phyloP scores from a whole-genome alignment of 2,329 filamentous ascomycete genomes.

The Cadophora gregata region DNA sequence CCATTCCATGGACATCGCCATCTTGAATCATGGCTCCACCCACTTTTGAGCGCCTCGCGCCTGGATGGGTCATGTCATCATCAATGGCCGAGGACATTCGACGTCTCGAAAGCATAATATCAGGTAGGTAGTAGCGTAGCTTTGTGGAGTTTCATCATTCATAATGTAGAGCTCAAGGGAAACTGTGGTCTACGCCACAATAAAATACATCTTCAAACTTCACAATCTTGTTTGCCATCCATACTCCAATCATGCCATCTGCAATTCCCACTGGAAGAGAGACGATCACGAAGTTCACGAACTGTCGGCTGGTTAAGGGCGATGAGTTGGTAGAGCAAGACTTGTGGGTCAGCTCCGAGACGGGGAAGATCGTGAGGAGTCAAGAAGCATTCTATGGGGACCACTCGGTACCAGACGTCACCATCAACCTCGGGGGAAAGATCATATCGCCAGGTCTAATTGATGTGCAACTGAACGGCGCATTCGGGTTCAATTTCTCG shows the following conservation, averaged over 20 bases:
- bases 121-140: constrained; percentile 27
- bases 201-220: constrained; percentile 4
- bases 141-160: constrained; percentile 29
- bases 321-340: constrained; percentile 73
- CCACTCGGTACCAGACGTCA: constrained; percentile 71
- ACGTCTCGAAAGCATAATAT: constrained; percentile 26
- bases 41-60: constrained; percentile 27
- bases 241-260: constrained; percentile 43
- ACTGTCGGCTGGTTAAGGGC: constrained; percentile 78
- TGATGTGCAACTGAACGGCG: constrained; percentile 90
- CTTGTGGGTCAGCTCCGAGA: constrained; percentile 84
- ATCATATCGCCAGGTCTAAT: constrained; percentile 88
- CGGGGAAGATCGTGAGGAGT: constrained; percentile 80
- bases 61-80: constrained; percentile 27
- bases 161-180: constrained; percentile 36
- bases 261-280: constrained; percentile 51
- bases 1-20: neutral
- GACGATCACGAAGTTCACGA: constrained; percentile 85
- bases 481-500: constrained; percentile 92
- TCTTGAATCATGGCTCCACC: constrained; percentile 19
- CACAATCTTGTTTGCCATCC: neutral
- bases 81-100: constrained; percentile 20
- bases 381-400: constrained; percentile 72
- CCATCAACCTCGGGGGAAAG: constrained; percentile 80
- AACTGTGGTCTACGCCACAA: constrained; percentile 28